A percentile compares a stretch with the other conserved stretches of the same genome.
phyloP scores from a whole-genome alignment of 331 rosid species.

The Acacia concinna region DNA sequence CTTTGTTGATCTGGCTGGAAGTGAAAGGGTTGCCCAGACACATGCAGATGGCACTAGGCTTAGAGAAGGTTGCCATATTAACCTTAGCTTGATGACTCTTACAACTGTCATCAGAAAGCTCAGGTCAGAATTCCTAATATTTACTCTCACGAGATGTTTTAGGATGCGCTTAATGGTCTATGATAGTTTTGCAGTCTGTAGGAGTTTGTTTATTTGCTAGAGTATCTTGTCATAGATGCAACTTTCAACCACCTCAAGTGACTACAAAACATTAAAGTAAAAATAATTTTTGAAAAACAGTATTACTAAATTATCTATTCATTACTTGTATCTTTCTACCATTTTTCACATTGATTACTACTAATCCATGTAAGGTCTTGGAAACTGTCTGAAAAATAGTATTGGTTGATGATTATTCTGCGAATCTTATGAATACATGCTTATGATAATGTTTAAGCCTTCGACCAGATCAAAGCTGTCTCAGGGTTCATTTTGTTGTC shows the following conservation, averaged over 20 bases:
- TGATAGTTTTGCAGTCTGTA: background rate
- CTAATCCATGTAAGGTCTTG: too few species aligned
- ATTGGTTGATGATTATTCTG: background rate
- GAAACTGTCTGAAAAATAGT: background rate
- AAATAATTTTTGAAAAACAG: background rate
- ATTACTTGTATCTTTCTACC: background rate
- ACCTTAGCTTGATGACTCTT: conserved; percentile 99
- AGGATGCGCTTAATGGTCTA: background rate
- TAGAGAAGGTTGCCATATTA: conserved; percentile 98
- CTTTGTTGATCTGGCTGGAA: conserved; percentile 97
- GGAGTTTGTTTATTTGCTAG: background rate
- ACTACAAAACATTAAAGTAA: background rate
- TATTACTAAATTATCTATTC: background rate
- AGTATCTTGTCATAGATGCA: background rate
- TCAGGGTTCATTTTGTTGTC: background rate
- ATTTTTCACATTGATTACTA: background rate
- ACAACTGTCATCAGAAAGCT: conserved; percentile 99
- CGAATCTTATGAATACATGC: background rate
- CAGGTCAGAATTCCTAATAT: conserved; percentile 53
- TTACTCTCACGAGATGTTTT: background rate
- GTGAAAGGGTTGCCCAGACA: conserved; percentile 98
- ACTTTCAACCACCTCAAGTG: background rate
- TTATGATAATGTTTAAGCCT: background rate
- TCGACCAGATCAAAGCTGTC: background rate
- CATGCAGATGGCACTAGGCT: conserved; percentile 97